Conservation (phyloP, 768 basidiomycete genomes). For the Macrolepiota albuminosa region DNA sequence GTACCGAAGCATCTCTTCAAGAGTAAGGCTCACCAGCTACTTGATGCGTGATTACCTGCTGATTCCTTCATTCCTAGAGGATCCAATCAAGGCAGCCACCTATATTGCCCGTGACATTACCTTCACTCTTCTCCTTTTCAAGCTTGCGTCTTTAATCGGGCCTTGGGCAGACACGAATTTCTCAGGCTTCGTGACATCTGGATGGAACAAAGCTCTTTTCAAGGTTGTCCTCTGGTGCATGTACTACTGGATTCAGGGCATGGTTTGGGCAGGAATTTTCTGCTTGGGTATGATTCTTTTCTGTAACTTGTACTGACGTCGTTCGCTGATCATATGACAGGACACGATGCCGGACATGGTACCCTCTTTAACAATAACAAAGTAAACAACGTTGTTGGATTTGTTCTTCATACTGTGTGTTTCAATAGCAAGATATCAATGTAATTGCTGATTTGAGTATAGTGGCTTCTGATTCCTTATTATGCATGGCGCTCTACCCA, state of each 20-base stretch:
- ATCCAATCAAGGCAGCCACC: constrained; percentile 31
- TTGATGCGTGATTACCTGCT: background rate
- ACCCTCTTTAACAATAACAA: constrained; percentile 31
- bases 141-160: constrained; percentile 38
- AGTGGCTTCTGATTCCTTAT: constrained; percentile 52
- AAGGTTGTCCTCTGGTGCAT: constrained; percentile 35
- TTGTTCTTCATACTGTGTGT: constrained; percentile 39
- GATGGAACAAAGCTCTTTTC: constrained; percentile 25
- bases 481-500: constrained; percentile 67
- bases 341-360: constrained; percentile 43
- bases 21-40: constrained; percentile 19
- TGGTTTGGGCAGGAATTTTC: constrained; percentile 48
- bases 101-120: constrained; percentile 43
- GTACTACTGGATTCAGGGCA: constrained; percentile 50
- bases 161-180: constrained; percentile 34
- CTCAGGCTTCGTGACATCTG: constrained; percentile 29
- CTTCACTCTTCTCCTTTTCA: constrained; percentile 37
- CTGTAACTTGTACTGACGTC: background rate
- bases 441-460: constrained; percentile 15
- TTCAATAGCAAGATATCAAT: background rate
- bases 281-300: constrained; percentile 36
- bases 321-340: constrained; percentile 17
- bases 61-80: constrained; percentile 21
- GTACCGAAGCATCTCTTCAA: constrained; percentile 50
- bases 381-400: constrained; percentile 44